phyloP scores from a whole-genome alignment of 2,329 filamentous ascomycete species.

The Mycogone perniciosa region DNA sequence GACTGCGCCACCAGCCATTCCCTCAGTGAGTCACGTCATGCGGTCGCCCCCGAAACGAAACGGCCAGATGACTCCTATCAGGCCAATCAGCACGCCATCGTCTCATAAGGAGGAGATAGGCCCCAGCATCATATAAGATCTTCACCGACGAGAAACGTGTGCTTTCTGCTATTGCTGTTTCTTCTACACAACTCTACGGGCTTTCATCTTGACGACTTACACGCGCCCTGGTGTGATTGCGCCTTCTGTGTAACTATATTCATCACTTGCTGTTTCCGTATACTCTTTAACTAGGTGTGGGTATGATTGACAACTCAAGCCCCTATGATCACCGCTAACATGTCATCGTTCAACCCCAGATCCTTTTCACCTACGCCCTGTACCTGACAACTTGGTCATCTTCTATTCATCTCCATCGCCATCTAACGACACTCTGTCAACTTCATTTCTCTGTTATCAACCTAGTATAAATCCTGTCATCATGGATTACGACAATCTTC shows the following conservation, averaged over 20 bases:
- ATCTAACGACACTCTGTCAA: not conserved
- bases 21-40: constrained; percentile 22
- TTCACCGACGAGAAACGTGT: not conserved
- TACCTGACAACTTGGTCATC: constrained; percentile 1
- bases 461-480: constrained; percentile 1
- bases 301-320: too few relatives aligned
- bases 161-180: constrained; percentile 1
- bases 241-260: too few relatives aligned
- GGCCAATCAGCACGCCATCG: constrained; percentile 17
- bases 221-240: too few relatives aligned
- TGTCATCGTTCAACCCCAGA: not conserved
- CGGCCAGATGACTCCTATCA: constrained; percentile 19
- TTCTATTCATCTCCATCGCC: constrained; percentile 1
- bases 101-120: not conserved
- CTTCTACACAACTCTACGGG: constrained; percentile 8
- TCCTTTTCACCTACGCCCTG: constrained; percentile 9
- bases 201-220: not conserved
- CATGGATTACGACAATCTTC: constrained; percentile 8
- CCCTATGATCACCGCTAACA: not conserved
- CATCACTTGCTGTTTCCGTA: too few relatives aligned
- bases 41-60: constrained; percentile 12
- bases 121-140: constrained; percentile 5
- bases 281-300: too few relatives aligned
- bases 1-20: constrained; percentile 9
- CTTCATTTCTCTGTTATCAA: not conserved